phyloP scores from a whole-genome alignment of 1,284 basidiomycete genomes.

The Apiotrichum gamsii region DNA sequence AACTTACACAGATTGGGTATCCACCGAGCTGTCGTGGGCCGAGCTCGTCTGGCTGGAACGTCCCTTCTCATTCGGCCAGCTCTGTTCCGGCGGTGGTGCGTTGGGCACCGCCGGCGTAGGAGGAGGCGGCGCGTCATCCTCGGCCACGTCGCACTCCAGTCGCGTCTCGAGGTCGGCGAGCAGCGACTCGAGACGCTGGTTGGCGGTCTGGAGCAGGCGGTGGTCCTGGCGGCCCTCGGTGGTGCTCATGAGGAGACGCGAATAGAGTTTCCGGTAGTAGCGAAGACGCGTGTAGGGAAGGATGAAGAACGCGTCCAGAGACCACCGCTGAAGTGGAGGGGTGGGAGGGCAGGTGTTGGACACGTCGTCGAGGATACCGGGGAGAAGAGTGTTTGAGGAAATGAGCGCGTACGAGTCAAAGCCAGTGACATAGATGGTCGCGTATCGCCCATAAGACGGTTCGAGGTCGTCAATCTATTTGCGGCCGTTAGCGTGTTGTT shows the following conservation, averaged over 20 bases:
- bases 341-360: slow-evolving; percentile 58
- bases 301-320: slow-evolving; percentile 78
- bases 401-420: slow-evolving; percentile 82
- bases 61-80: slow-evolving; percentile 34
- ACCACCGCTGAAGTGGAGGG: slow-evolving; percentile 57
- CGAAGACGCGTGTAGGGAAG: slow-evolving; percentile 76
- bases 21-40: slow-evolving; percentile 33
- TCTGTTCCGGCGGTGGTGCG: slow-evolving; percentile 19
- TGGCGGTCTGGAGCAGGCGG: slow-evolving; percentile 67
- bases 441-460: slow-evolving; percentile 76
- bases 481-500: not conserved
- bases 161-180: slow-evolving; percentile 63
- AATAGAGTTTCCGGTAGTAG: slow-evolving; percentile 91
- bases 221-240: slow-evolving; percentile 84
- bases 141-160: slow-evolving; percentile 44
- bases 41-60: slow-evolving; percentile 36
- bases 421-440: slow-evolving; percentile 62
- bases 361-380: slow-evolving; percentile 63
- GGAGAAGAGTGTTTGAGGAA: slow-evolving; percentile 65
- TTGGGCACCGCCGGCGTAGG: slow-evolving; percentile 1
- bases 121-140: slow-evolving; percentile 22
- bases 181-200: slow-evolving; percentile 72
- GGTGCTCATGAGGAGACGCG: slow-evolving; percentile 78
- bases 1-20: slow-evolving; percentile 38
- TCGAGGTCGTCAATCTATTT: slow-evolving; percentile 86